Evolutionary conservation across 257 asterid species (phyloP).

Genomic region (Nicotiana benthamiana): DNA sequence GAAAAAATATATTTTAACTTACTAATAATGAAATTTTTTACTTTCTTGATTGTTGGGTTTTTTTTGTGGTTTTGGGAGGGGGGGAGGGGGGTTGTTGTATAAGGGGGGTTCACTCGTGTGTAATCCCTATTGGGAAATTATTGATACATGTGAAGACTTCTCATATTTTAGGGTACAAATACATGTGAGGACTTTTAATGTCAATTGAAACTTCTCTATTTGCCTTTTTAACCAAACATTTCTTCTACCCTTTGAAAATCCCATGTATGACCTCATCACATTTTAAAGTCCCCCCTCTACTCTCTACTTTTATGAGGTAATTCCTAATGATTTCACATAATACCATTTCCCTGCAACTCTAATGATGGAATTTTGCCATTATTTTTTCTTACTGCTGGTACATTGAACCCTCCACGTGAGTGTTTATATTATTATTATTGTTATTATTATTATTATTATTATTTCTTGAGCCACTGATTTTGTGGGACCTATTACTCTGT

Average conservation of each 20-base stretch:
- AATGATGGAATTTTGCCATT: conserved; percentile 68
- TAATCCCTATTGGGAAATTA: conserved; percentile 23
- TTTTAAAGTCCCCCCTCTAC: background rate
- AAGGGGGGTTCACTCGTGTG: conserved; percentile 4
- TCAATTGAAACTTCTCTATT: conserved; percentile 1
- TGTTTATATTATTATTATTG: conserved; percentile 24
- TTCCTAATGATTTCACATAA: conserved; percentile 70
- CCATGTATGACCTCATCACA: conserved; percentile 39
- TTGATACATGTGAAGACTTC: conserved; percentile 35
- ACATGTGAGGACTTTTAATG: conserved; percentile 25
- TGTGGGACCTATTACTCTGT: background rate
- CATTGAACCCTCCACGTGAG: conserved; percentile 80
- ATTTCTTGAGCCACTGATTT: background rate
- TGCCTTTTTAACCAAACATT: background rate
- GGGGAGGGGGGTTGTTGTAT: too few species aligned
- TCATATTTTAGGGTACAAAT: conserved; percentile 15
- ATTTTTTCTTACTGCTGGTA: conserved; percentile 31
- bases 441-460: background rate
- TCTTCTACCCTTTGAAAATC: background rate
- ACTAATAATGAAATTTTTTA: too few species aligned
- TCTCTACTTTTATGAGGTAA: conserved; percentile 28
- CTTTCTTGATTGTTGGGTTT: too few species aligned
- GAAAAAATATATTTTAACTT: too few species aligned
- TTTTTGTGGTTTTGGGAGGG: too few species aligned
- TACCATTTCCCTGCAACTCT: conserved; percentile 63